Conservation (phyloP, 2,329 filamentous ascomycete species). For the Fusarium gaditjirri region DNA sequence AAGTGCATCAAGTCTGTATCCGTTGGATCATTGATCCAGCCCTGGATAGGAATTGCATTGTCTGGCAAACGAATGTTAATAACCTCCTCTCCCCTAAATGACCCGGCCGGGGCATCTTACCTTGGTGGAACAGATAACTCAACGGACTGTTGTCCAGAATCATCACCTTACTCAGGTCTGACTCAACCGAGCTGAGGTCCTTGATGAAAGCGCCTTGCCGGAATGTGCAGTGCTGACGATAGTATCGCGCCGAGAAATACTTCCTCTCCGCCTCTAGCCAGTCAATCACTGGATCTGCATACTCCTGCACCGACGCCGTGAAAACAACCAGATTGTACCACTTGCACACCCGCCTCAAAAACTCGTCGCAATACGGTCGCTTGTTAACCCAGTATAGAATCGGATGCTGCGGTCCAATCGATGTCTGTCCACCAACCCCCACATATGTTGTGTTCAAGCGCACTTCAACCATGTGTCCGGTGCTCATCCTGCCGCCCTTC, state of each 20-base stretch:
- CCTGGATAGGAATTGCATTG: conserved; percentile 98
- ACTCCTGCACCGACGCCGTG: conserved; percentile 97
- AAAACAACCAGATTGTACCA: conserved; percentile 99
- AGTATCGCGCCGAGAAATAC: conserved; percentile 93
- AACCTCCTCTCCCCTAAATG: background rate
- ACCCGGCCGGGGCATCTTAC: conserved; percentile 57
- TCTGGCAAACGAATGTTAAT: conserved; percentile 65
- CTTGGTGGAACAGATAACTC: conserved; percentile 99
- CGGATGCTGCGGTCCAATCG: conserved; percentile 79
- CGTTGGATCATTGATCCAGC: conserved; percentile 98
- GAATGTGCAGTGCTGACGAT: conserved; percentile 96
- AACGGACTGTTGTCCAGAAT: conserved; percentile 98
- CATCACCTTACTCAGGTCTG: conserved; percentile 97
- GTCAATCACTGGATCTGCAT: conserved; percentile 98
- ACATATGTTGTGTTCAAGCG: conserved; percentile 80
- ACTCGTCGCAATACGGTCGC: conserved; percentile 95
- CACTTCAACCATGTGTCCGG: conserved; percentile 98
- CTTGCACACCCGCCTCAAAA: conserved; percentile 89
- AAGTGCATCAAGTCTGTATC: conserved; percentile 95
- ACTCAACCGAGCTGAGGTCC: conserved; percentile 94
- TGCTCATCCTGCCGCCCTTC: conserved; percentile 94
- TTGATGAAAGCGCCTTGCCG: conserved; percentile 98
- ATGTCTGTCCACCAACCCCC: conserved; percentile 73
- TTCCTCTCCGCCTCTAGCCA: conserved; percentile 98
- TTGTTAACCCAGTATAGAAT: conserved; percentile 99